Evolutionary conservation across 2,329 filamentous ascomycete genomes (phyloP), one percentile per base, ranked within the genome.

Genomic region (Fusarium equiseti): DNA sequence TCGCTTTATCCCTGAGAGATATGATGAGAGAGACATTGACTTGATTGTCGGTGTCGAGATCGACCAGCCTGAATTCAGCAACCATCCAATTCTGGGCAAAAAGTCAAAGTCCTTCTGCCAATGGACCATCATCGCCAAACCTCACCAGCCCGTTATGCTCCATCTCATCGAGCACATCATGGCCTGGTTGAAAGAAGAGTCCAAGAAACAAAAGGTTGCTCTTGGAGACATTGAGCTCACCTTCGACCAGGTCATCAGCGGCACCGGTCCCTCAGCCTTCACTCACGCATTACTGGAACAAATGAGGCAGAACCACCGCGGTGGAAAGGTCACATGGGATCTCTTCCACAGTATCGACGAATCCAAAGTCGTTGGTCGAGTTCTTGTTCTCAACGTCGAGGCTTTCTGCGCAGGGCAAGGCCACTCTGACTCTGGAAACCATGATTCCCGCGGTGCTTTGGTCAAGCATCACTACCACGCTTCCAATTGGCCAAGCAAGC

Each of bases 401-500:
- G 90, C 90, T 0, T 92, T 92, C 71, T 91, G 90, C 16, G 91
- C 90, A 1, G 90, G 90, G 15, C 90, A 92, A 77, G 91, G 91
- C 15, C 91, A 93, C 78, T 92, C 90, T 0, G 87, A 92, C 75
- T 91, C 90, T 0, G 90, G 90, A 16, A 92, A 90, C 73, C 91
- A 92, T 78, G 86, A 90, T 54, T 85, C 90, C 2, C 84, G 89
- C 53, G 85, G 85, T 22, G 91, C 91, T 3, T 82, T 93, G 3
- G 90, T 93, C 26, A 91, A 90, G 78, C 91, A 93, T 76, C 90
- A 92, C 78, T 93, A 92, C 74, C 91, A 93, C 77, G 91, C 91
- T 1, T 92, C 90, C 3, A 87, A 88, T 63, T 93, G 91, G 91
- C 91, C 90, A 4, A 87, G 85, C 55, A 83, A 83, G 5, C 91